phyloP scores from a whole-genome alignment of 2,329 filamentous ascomycete genomes.

The Cercospora berteroae region DNA sequence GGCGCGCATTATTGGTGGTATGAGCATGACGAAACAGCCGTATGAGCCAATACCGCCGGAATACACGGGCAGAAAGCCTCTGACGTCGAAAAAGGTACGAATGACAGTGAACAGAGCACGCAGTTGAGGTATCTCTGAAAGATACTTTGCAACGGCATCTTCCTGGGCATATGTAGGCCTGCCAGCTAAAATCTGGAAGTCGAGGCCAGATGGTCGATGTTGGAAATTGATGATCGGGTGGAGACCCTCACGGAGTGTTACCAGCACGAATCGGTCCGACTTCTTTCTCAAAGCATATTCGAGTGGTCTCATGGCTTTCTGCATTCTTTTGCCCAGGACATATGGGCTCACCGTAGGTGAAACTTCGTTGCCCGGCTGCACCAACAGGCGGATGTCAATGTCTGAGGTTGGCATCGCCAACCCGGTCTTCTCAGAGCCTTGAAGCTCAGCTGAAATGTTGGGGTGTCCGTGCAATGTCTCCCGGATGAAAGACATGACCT shows the following conservation, averaged over 20 bases:
- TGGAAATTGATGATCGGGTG: slow-evolving; percentile 45
- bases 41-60: slow-evolving; percentile 55
- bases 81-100: slow-evolving; percentile 52
- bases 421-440: slow-evolving; percentile 56
- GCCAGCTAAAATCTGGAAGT: slow-evolving; percentile 53
- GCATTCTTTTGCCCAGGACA: slow-evolving; percentile 1
- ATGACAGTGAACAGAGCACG: slow-evolving; percentile 50
- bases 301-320: slow-evolving; percentile 8
- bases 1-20: slow-evolving; percentile 46
- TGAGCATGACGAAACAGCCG: slow-evolving; percentile 57
- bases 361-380: slow-evolving; percentile 30
- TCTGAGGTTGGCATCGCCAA: slow-evolving; percentile 55
- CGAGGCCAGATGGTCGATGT: slow-evolving; percentile 51
- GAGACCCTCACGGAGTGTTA: slow-evolving; percentile 29
- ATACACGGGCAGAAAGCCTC: slow-evolving; percentile 50
- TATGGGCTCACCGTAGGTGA: background rate
- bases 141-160: slow-evolving; percentile 47
- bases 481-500: slow-evolving; percentile 34
- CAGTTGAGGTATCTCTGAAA: slow-evolving; percentile 51
- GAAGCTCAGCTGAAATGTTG: slow-evolving; percentile 38
- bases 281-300: slow-evolving; percentile 11
- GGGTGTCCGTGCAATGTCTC: slow-evolving; percentile 24
- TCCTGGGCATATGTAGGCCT: slow-evolving; percentile 43
- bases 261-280: background rate
- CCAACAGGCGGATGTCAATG: slow-evolving; percentile 51